A percentile compares a stretch with the other conserved stretches of the same genome.
phyloP scores from a whole-genome alignment of 164 flowering plant genomes.

The Brasenia schreberi region DNA sequence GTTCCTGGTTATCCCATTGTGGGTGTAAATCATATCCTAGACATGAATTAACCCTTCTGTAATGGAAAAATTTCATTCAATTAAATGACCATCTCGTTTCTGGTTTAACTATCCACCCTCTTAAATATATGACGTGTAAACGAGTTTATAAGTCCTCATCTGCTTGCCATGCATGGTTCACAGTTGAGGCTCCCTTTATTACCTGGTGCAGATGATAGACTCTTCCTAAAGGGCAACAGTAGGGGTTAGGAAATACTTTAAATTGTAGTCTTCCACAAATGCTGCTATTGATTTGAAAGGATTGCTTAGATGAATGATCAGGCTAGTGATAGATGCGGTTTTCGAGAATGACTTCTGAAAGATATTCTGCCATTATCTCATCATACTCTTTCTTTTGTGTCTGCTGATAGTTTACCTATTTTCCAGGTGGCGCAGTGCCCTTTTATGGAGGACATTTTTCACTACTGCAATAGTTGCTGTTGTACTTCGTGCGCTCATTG shows the following conservation, averaged over 20 bases:
- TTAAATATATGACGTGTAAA: no score
- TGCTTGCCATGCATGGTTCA: not conserved
- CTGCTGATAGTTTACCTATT: conserved; percentile 1
- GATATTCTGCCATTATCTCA: no score
- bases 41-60: no score
- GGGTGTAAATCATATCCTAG: no score
- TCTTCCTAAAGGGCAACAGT: not conserved
- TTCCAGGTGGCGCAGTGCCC: conserved; percentile 94
- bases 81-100: no score
- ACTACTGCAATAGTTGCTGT: conserved; percentile 79
- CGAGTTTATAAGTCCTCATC: no score
- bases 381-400: not conserved
- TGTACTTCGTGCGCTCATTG: conserved; percentile 60
- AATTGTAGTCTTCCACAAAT: not conserved
- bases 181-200: not conserved
- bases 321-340: not conserved
- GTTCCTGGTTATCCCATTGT: no score
- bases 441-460: conserved; percentile 85
- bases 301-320: not conserved
- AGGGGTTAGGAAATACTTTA: not conserved
- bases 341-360: not conserved
- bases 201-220: not conserved
- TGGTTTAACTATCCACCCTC: no score
- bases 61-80: no score
- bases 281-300: not conserved